phyloP scores from a whole-genome alignment of 73 alveolate species.

The Durusdinium trenchii region DNA sequence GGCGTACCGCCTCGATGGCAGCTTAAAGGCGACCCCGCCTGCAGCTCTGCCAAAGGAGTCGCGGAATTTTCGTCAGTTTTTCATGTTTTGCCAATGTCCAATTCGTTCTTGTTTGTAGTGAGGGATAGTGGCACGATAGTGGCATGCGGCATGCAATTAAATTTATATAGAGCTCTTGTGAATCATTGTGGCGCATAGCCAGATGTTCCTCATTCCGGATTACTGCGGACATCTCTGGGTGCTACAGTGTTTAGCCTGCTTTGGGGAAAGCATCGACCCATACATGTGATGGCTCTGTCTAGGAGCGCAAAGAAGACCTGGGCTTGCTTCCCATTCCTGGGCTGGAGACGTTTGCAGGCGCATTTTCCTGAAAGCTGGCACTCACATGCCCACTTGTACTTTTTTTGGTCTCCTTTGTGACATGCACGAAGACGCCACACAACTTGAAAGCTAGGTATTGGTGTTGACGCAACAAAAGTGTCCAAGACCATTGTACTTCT shows the following conservation, averaged over 20 bases:
- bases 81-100: neutral
- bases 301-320: conserved; percentile 90
- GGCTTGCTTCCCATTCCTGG: conserved; percentile 84
- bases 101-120: neutral
- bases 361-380: too few species aligned
- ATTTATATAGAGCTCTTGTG: neutral
- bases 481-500: too few species aligned
- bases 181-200: neutral
- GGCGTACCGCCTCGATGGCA: conserved; percentile 92
- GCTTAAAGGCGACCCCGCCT: conserved; percentile 83
- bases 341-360: conserved; percentile 84
- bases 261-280: neutral
- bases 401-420: too few species aligned
- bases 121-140: neutral
- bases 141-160: neutral
- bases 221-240: neutral
- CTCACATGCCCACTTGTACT: too few species aligned
- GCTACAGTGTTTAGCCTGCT: neutral
- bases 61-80: neutral
- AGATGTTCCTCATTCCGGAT: neutral
- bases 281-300: neutral
- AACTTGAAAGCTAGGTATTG: too few species aligned
- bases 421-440: too few species aligned
- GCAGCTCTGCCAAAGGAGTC: conserved; percentile 76
- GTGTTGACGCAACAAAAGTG: too few species aligned